phyloP scores from a whole-genome alignment of 1,139 yeast genomes.

The Magnusiomyces magnusii region DNA sequence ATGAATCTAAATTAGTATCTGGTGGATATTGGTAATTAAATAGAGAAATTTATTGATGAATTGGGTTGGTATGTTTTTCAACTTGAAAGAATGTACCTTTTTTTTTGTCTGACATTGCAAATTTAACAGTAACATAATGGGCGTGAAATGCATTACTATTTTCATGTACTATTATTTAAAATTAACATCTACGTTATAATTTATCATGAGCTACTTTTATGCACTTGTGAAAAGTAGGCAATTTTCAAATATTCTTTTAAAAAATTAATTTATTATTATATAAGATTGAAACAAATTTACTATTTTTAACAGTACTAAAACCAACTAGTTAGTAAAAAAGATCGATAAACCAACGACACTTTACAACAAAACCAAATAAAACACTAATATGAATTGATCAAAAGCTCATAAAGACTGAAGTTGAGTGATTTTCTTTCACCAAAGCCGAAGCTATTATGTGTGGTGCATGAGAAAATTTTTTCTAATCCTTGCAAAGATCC shows the following conservation, averaged over 20 bases:
- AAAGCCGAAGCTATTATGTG: constrained; percentile 1
- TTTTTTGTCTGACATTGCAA: too few relatives aligned
- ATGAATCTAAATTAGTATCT: constrained; percentile 14
- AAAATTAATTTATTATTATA: neutral
- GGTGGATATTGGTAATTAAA: neutral
- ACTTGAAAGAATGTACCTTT: too few relatives aligned
- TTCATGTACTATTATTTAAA: too few relatives aligned
- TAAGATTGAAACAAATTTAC: neutral
- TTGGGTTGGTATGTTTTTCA: too few relatives aligned
- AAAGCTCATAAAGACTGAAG: constrained; percentile 3
- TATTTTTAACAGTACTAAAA: neutral
- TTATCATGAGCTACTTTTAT: too few relatives aligned
- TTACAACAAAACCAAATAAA: neutral
- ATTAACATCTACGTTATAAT: too few relatives aligned
- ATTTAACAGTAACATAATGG: too few relatives aligned
- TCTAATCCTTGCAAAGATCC: neutral
- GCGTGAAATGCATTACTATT: too few relatives aligned
- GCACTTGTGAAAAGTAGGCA: too few relatives aligned
- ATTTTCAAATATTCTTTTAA: too few relatives aligned
- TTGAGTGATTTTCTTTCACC: neutral
- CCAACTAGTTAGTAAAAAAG: neutral
- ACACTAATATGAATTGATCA: neutral
- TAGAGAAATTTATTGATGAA: too few relatives aligned
- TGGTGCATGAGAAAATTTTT: neutral
- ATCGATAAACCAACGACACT: neutral